phyloP scores from a whole-genome alignment of 2,329 filamentous ascomycete species.

The Paraphoma chrysanthemicola region DNA sequence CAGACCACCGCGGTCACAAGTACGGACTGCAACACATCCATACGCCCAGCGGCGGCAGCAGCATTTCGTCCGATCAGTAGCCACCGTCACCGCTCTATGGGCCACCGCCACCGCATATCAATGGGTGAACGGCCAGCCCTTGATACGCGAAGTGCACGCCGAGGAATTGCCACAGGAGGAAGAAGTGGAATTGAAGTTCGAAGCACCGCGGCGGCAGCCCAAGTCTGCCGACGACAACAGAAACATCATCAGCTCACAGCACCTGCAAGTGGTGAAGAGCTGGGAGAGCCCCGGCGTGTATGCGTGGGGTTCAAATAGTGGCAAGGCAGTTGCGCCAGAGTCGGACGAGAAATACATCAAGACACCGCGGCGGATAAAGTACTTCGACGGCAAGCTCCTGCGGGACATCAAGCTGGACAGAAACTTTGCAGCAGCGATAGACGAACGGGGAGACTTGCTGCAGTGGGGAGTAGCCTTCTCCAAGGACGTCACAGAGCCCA shows the following conservation, averaged over 20 bases:
- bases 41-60: constrained; percentile 55
- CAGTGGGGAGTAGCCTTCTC: constrained; percentile 90
- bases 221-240: constrained; percentile 73
- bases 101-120: constrained; percentile 54
- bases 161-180: constrained; percentile 56
- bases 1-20: constrained; percentile 24
- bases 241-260: constrained; percentile 81
- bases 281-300: constrained; percentile 87
- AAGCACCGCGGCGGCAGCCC: constrained; percentile 65
- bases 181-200: constrained; percentile 69
- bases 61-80: constrained; percentile 54
- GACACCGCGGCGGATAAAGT: constrained; percentile 76
- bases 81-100: constrained; percentile 51
- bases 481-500: constrained; percentile 67
- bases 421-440: constrained; percentile 84
- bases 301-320: constrained; percentile 88
- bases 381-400: constrained; percentile 84
- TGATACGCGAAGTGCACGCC: constrained; percentile 54
- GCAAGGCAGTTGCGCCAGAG: constrained; percentile 83
- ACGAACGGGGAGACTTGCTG: constrained; percentile 84
- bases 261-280: constrained; percentile 85
- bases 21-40: constrained; percentile 38
- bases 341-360: constrained; percentile 81
- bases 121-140: constrained; percentile 49
- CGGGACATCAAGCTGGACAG: constrained; percentile 86